Conservation (phyloP, 1,284 basidiomycete genomes). For the Stereum hirsutum region DNA sequence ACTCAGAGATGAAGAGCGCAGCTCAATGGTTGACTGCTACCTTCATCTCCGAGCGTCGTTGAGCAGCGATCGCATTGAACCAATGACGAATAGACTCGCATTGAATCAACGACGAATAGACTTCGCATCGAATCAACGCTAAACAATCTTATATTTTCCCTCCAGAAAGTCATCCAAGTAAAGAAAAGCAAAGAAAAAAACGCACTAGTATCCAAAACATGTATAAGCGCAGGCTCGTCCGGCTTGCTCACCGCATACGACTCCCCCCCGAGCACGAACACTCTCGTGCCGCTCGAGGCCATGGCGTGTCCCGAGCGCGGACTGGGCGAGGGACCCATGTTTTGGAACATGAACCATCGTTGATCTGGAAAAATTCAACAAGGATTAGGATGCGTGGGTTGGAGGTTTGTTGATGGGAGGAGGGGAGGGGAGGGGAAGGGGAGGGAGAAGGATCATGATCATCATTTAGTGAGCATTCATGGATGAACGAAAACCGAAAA, state of each 20-base stretch:
- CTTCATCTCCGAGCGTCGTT: too few relatives aligned
- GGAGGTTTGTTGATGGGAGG: not conserved
- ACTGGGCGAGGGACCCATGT: slow-evolving; percentile 65
- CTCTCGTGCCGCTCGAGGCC: slow-evolving; percentile 53
- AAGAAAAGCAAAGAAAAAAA: slow-evolving; percentile 8
- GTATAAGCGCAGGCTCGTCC: slow-evolving; percentile 79
- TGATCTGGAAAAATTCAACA: too few relatives aligned
- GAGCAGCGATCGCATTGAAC: too few relatives aligned
- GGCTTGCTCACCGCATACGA: slow-evolving; percentile 67
- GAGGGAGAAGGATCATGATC: not conserved
- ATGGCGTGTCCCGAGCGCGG: slow-evolving; percentile 64
- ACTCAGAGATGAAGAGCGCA: too few relatives aligned
- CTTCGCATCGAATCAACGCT: slow-evolving; percentile 4
- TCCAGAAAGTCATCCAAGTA: too few relatives aligned
- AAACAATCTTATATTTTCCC: too few relatives aligned
- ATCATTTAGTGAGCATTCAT: too few relatives aligned
- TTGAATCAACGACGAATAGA: too few relatives aligned
- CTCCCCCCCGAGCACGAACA: slow-evolving; percentile 77
- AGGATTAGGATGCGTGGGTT: too few relatives aligned
- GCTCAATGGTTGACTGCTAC: too few relatives aligned
- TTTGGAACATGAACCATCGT: slow-evolving; percentile 77
- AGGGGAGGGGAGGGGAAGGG: not conserved
- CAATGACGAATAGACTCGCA: too few relatives aligned
- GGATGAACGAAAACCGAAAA: too few relatives aligned
- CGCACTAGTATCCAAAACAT: slow-evolving; percentile 84